A percentile compares a stretch with the other conserved stretches of the same genome.
Evolutionary conservation across 306 rosid species (phyloP).

Genomic region (Herpetospermum pedunculosum): DNA sequence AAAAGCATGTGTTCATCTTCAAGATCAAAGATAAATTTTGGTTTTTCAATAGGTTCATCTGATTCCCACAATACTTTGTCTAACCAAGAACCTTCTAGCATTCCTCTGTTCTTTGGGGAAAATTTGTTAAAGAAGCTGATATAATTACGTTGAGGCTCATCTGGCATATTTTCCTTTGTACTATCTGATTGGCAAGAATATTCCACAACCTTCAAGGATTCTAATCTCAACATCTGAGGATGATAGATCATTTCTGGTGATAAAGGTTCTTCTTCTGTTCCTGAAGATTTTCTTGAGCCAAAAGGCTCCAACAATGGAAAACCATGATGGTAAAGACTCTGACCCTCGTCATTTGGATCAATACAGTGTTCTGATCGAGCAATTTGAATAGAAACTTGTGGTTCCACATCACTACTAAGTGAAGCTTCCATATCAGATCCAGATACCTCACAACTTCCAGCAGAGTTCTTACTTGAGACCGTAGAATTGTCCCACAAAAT

Average conservation of each 20-base stretch:
- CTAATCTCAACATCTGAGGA: slow-evolving; percentile 83
- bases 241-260: slow-evolving; percentile 42
- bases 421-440: slow-evolving; percentile 46
- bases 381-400: slow-evolving; percentile 28
- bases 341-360: slow-evolving; percentile 29
- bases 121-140: slow-evolving; percentile 40
- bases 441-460: slow-evolving; percentile 49
- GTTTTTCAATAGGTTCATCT: slow-evolving; percentile 38
- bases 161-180: slow-evolving; percentile 23
- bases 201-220: slow-evolving; percentile 37
- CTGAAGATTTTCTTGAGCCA: slow-evolving; percentile 38
- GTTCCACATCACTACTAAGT: slow-evolving; percentile 37
- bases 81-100: slow-evolving; percentile 74
- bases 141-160: slow-evolving; percentile 38
- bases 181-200: slow-evolving; percentile 28
- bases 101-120: slow-evolving; percentile 53
- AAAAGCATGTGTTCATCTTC: slow-evolving; percentile 96
- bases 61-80: slow-evolving; percentile 81
- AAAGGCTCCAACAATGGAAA: slow-evolving; percentile 51
- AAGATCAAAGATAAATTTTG: slow-evolving; percentile 87
- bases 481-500: slow-evolving; percentile 89
- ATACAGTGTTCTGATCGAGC: slow-evolving; percentile 17
- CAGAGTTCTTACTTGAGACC: slow-evolving; percentile 26
- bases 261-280: slow-evolving; percentile 20
- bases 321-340: slow-evolving; percentile 13